Conservation (phyloP, 495 filamentous ascomycete species). For the Penicillium arizonense region DNA sequence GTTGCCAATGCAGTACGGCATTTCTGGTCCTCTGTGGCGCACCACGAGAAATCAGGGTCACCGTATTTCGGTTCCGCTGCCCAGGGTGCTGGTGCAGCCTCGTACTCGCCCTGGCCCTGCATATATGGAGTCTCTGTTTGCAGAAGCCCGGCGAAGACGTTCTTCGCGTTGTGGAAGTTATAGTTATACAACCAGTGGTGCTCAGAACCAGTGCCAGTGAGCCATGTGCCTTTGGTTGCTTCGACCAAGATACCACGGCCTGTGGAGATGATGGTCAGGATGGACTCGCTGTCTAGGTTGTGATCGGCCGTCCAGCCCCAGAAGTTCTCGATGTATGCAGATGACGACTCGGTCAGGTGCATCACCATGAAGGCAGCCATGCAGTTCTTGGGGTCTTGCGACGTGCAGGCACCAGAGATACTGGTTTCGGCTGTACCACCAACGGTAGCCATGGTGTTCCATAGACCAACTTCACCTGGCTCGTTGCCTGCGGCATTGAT, state of each 20-base stretch:
- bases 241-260: conserved; percentile 52
- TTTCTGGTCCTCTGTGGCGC: conserved; percentile 25
- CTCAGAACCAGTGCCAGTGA: conserved; percentile 42
- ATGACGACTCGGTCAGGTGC: conserved; percentile 48
- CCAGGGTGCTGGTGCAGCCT: conserved; percentile 46
- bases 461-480: conserved; percentile 58
- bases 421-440: conserved; percentile 51
- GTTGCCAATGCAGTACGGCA: conserved; percentile 42
- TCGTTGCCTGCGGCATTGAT: conserved; percentile 49
- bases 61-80: conserved; percentile 31
- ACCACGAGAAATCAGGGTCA: conserved; percentile 44
- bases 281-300: conserved; percentile 39
- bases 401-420: conserved; percentile 36
- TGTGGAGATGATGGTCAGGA: conserved; percentile 42
- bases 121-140: conserved; percentile 48
- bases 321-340: conserved; percentile 58
- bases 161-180: conserved; percentile 46
- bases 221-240: conserved; percentile 41
- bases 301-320: conserved; percentile 65
- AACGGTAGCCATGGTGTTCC: conserved; percentile 52
- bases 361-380: conserved; percentile 53
- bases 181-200: conserved; percentile 53
- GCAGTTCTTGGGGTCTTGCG: conserved; percentile 31
- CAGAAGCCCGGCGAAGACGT: conserved; percentile 46
- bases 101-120: conserved; percentile 34